Evolutionary conservation across 2,329 filamentous ascomycete genomes (phyloP), one percentile per base, ranked within the genome.

Genomic region (Xylariaceae sp.): DNA sequence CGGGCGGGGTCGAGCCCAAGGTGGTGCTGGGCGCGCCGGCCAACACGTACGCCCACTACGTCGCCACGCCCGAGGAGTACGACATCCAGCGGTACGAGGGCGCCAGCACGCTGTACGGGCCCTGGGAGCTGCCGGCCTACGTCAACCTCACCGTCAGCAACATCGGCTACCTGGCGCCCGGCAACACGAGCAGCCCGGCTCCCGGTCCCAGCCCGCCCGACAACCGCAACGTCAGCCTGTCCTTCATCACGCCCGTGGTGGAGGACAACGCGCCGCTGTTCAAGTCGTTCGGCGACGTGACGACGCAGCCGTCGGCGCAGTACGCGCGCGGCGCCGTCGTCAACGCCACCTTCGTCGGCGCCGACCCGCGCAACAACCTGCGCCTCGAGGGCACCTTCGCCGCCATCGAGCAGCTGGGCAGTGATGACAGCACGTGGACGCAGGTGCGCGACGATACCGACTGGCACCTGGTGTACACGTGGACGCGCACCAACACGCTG

Each of bases 321-420:
- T 87, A 84, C 53, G 43, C 58, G 1, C 60, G 70, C 7, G 85
- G 86, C 3, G 68, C 74, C 19, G 64, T 65, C 4, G 75, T 89
- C 31, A 70, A 64, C 12, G 81, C 72, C 0, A 77, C 69, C 0
- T 95, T 95, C 56, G 75, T 90, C 3, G 90, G 81, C 12, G 89
- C 89, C 1, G 94, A 94, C 50, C 90, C 90, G 12, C 75, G 90
- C 19, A 95, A 95, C 56, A 83, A 94, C 44, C 73, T 95, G 19
- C 75, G 78, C 2, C 75, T 86, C 2, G 89, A 85, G 49, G 70
- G 68, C 3, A 94, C 87, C 0, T 95, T 78, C 57, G 80, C 80
- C 0, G 75, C 83, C 0, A 72, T 95, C 0, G 88, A 95, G 63
- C 67, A 66, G 50, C 66, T 75, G 30, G 55, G 68, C 21, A 43